Base-by-base conservation (phyloP, 2,329 filamentous ascomycete species). In the Bipolaris bicolor region DNA sequence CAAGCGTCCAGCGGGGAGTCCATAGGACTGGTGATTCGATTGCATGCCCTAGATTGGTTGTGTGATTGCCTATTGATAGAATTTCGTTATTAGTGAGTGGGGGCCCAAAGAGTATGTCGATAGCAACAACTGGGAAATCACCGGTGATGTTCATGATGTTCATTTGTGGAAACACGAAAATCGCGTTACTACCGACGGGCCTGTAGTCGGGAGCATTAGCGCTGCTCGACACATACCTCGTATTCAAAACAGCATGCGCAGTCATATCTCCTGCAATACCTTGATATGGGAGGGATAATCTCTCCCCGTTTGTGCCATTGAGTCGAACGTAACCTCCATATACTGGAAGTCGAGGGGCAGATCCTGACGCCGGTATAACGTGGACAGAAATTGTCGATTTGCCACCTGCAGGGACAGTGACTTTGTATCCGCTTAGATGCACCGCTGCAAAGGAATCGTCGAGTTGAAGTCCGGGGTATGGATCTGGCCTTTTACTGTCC, bases 301-400 rank as follows among this genome's bases (percentile, higher is more conserved):
- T 40, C 13, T 49, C 47, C 3, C 47, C 47, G 22, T 40, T 40
- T n/a, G 47, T 40, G 11, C 34, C 47, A 31, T 49, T 49, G 47
- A 49, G 22, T 11, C 34, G 34, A 24, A 49, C 40, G 15, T 49
- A 49, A n/a, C 47, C 47, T 13, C 47, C 22, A 7, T 39, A 52
- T 10, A 52, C 33, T 3, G 41, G 41, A 15, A 52, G 50, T 39
- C 33, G 33, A 6, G 41, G 4, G 1, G 33, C 33, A 29, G 31
- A 10, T 5, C 20, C 5, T 15, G 16, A 5, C 13, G 50, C 41
- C 11, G 50, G 50, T 15, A n/a, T 24, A 16, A 52, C 33, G 1
- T 9, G 29, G 3, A 52, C 41, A 11, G 7, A 11, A 18, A 52
- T 10, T 1, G 5, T 20, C 5, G 15, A 9, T n/a, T 46, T 20